Evolutionary conservation across 805 yeast genomes (phyloP), one percentile per base, ranked within the genome.

Genomic region (Candida coquimbonensis): DNA sequence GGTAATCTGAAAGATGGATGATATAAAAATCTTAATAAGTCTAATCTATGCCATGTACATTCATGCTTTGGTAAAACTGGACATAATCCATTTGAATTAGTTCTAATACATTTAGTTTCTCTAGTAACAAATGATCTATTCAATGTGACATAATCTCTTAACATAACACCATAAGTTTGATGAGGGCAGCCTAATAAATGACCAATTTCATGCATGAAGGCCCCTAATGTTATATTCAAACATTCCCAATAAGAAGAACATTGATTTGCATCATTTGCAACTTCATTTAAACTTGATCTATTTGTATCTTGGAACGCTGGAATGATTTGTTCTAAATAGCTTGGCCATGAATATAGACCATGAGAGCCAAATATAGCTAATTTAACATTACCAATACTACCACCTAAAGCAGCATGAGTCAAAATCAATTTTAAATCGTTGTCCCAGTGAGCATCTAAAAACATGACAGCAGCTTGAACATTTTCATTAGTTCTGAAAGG

Each of bases 361-460:
- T 93, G 98, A 7, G 95, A 82, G 7, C 99, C 99, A 64, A 90
- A 91, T 9, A 93, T 88, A 1, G 96, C 98, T 45, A 93, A 65
- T 51, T 80, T 80, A 38, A 87, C 68, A 38, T 78, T 69, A 37
- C 74, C 81, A 25, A 74, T 73, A 12, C 93, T 93, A 27, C 98
- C 98, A 39, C 98, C 98, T 16, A 91, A 67, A 0, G 98, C 98
- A 2, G 97, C 97, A 66, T 93, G 98, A 2, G 88, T 87, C 34
- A 80, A 62, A 40, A 93, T 80, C 51, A 85, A 65, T 17, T 78
- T 70, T 31, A 66, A 64, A 37, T 65, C 56, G 2, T 68, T 63
- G 61, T 90, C 95, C 85, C 88, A 93, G 58, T 83, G 89, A 1
- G 95, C 74, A 65, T 93, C 99, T 53, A 89, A 62, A 53, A 80